Conservation (phyloP, 306 rosid genomes). For the Mucuna pruriens region DNA sequence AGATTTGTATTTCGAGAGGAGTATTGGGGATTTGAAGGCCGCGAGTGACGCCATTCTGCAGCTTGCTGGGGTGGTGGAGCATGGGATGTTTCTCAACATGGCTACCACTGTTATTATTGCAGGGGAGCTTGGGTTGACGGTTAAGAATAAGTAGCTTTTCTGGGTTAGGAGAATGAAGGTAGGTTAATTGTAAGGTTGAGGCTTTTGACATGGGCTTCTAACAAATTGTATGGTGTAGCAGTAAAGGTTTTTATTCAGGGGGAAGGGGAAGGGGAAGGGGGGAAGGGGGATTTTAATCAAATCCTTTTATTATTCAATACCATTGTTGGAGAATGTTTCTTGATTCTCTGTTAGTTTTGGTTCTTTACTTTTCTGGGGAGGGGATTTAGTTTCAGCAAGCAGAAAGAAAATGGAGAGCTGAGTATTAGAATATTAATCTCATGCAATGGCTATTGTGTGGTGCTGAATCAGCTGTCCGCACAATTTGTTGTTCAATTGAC, state of each 20-base stretch:
- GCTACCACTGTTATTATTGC: slow-evolving; percentile 91
- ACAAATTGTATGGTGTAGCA: slow-evolving; percentile 39
- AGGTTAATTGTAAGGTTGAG: slow-evolving; percentile 29
- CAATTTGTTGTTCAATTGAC: slow-evolving; percentile 28
- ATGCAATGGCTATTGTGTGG: slow-evolving; percentile 31
- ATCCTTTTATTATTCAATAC: slow-evolving; percentile 29
- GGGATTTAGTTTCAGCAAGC: slow-evolving; percentile 31
- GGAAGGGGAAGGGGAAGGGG: background rate
- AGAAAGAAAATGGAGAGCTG: slow-evolving; percentile 19
- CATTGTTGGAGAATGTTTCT: slow-evolving; percentile 29
- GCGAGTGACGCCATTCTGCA: slow-evolving; percentile 77
- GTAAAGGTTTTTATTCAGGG: slow-evolving; percentile 1
- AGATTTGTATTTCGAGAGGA: slow-evolving; percentile 69
- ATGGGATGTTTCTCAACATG: slow-evolving; percentile 89
- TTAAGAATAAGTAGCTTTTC: slow-evolving; percentile 52
- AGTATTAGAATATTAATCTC: slow-evolving; percentile 23
- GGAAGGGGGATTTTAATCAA: background rate
- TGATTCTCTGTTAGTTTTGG: slow-evolving; percentile 33
- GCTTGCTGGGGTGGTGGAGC: slow-evolving; percentile 88
- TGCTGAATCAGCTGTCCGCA: background rate
- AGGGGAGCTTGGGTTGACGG: slow-evolving; percentile 75
- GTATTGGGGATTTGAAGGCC: slow-evolving; percentile 78
- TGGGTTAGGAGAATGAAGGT: slow-evolving; percentile 2
- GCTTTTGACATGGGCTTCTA: slow-evolving; percentile 37
- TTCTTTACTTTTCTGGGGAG: background rate